Evolutionary conservation across 495 filamentous ascomycete species (phyloP).

Genomic region (Neurospora pannonica): DNA sequence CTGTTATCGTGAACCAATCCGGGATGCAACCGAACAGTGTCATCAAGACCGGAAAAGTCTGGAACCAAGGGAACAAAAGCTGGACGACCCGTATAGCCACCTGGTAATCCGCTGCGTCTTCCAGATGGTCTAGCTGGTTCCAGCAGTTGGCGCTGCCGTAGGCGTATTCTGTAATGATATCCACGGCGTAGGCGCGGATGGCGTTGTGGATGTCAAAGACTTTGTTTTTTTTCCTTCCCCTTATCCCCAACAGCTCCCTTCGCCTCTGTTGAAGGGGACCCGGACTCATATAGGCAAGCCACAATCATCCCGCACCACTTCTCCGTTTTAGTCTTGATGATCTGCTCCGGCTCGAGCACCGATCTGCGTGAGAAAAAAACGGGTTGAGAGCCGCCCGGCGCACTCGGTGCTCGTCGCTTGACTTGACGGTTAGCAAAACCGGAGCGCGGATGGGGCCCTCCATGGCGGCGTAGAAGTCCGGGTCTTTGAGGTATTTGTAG

Average conservation of each 20-base stretch:
- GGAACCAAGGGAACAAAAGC: slow-evolving; percentile 6
- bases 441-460: slow-evolving; percentile 1
- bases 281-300: not conserved
- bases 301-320: slow-evolving; percentile 11
- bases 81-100: slow-evolving; percentile 13
- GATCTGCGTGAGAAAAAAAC: slow-evolving; percentile 34
- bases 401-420: slow-evolving; percentile 22
- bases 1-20: slow-evolving; percentile 8
- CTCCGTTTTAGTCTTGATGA: slow-evolving; percentile 14
- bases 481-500: slow-evolving; percentile 22
- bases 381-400: slow-evolving; percentile 27
- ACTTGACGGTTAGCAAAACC: slow-evolving; percentile 15
- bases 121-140: slow-evolving; percentile 1
- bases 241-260: too few relatives aligned
- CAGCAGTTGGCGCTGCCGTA: slow-evolving; percentile 27
- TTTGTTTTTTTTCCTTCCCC: not conserved
- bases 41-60: slow-evolving; percentile 10
- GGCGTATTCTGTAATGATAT: slow-evolving; percentile 36
- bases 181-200: slow-evolving; percentile 28
- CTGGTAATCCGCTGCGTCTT: slow-evolving; percentile 14
- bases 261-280: not conserved
- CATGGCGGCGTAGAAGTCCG: slow-evolving; percentile 7
- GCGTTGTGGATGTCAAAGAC: slow-evolving; percentile 21
- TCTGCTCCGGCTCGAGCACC: slow-evolving; percentile 23
- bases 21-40: slow-evolving; percentile 5